Conservation (phyloP, 306 rosid genomes). For the Crotalaria pallida region DNA sequence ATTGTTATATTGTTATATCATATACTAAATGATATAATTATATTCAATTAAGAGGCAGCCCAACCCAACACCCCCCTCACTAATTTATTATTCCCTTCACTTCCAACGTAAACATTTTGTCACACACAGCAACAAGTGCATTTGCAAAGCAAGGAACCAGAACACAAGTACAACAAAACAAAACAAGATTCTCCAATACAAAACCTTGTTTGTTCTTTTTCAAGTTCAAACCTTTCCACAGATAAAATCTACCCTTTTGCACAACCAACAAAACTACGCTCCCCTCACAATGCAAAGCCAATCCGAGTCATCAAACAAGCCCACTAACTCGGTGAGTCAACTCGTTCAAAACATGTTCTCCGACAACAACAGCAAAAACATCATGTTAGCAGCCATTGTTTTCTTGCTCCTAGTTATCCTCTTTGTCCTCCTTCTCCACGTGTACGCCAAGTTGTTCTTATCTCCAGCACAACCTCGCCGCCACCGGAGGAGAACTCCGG, state of each 20-base stretch:
- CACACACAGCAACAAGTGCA: not conserved
- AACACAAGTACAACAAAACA: not conserved
- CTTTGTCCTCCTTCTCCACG: slow-evolving; percentile 87
- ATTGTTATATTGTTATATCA: too few species aligned
- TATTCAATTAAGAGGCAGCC: slow-evolving; percentile 1
- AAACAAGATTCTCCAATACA: not conserved
- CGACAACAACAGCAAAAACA: slow-evolving; percentile 42
- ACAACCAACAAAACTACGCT: not conserved
- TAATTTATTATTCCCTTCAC: not conserved
- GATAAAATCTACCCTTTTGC: slow-evolving; percentile 5
- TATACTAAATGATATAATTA: not conserved
- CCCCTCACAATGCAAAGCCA: slow-evolving; percentile 31
- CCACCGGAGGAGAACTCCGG: slow-evolving; percentile 31
- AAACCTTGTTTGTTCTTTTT: not conserved
- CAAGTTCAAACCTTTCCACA: slow-evolving; percentile 8
- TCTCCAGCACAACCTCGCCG: slow-evolving; percentile 30
- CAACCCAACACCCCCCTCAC: not conserved
- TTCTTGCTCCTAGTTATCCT: slow-evolving; percentile 73
- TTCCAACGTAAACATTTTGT: not conserved
- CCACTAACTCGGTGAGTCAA: slow-evolving; percentile 34
- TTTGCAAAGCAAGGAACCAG: not conserved
- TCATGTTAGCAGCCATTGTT: slow-evolving; percentile 72
- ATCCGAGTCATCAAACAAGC: slow-evolving; percentile 11
- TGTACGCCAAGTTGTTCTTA: slow-evolving; percentile 78
- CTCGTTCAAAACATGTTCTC: slow-evolving; percentile 52